A percentile compares a stretch with the other conserved stretches of the same genome.
Evolutionary conservation across 257 asterid species (phyloP).

Genomic region (Lavandula angustifolia): DNA sequence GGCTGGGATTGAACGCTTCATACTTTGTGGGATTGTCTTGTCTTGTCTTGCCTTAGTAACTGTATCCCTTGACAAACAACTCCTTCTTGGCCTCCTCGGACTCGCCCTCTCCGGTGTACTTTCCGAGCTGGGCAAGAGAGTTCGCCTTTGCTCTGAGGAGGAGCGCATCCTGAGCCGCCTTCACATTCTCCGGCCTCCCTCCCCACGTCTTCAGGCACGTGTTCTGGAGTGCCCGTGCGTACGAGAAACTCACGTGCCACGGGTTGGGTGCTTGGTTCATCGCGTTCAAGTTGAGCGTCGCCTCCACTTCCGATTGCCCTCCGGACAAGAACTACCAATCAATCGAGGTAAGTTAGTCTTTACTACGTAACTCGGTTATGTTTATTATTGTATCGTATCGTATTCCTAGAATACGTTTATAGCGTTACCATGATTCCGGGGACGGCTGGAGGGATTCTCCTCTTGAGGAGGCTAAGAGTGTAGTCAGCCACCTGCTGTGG

Average conservation of each 20-base stretch:
- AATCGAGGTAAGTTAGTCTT: too few relatives aligned
- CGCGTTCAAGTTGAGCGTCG: constrained; percentile 70
- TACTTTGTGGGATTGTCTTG: background rate
- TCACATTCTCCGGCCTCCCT: constrained; percentile 62
- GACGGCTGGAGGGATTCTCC: constrained; percentile 75
- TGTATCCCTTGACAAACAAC: constrained; percentile 64
- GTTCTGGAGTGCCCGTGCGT: constrained; percentile 78
- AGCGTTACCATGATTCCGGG: constrained; percentile 69
- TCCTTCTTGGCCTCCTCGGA: constrained; percentile 74
- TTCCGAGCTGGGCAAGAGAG: constrained; percentile 80
- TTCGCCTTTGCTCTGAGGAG: constrained; percentile 64
- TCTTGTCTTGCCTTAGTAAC: constrained; percentile 38
- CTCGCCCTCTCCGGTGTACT: constrained; percentile 72
- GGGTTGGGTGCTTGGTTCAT: constrained; percentile 75
- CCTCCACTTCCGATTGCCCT: constrained; percentile 80
- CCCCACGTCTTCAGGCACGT: constrained; percentile 78
- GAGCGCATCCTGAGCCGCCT: constrained; percentile 67
- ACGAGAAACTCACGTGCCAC: constrained; percentile 76
- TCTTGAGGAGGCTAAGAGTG: constrained; percentile 63
- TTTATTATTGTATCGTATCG: too few relatives aligned
- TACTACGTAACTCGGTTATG: too few relatives aligned
- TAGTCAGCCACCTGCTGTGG: constrained; percentile 61
- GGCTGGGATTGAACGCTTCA: constrained; percentile 31
- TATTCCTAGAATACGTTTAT: constrained; percentile 24
- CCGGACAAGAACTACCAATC: constrained; percentile 60